These are phyloP conservation scores for Nicotiana paniculata DNA, from an alignment of 257 asterid species.

Conservation along the genomic window DNA sequence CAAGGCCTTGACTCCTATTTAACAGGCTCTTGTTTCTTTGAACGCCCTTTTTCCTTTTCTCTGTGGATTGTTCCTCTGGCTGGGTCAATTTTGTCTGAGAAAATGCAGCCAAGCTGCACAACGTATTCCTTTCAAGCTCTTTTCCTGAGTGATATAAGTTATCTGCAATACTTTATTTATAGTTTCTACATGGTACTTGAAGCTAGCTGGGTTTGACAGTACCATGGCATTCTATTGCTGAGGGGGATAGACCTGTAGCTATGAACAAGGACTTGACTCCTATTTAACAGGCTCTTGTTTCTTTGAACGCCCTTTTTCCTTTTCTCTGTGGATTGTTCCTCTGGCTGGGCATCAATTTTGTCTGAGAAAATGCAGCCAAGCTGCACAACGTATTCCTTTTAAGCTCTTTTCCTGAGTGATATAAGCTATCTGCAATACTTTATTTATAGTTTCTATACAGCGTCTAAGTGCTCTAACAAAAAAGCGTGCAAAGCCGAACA, in stretches of 20 bases:
- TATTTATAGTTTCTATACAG: not conserved
- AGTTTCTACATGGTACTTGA: not conserved
- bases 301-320: not conserved
- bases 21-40: not conserved
- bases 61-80: not conserved
- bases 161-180: not conserved
- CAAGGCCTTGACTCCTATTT: not conserved
- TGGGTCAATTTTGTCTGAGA: not conserved
- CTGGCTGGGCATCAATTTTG: not conserved
- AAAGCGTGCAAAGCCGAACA: not conserved
- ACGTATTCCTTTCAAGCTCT: not conserved
- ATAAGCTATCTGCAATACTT: not conserved
- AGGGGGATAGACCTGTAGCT: not conserved
- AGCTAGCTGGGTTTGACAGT: not conserved
- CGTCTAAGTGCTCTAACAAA: not conserved
- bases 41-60: not conserved
- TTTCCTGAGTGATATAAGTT: not conserved
- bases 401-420: not conserved
- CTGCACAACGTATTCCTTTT: not conserved
- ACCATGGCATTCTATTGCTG: not conserved
- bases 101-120: not conserved
- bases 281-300: not conserved
- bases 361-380: not conserved
- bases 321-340: not conserved
- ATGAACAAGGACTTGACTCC: not conserved